Conservation (phyloP, 148 eudicot genomes). For the Drosera capensis region DNA sequence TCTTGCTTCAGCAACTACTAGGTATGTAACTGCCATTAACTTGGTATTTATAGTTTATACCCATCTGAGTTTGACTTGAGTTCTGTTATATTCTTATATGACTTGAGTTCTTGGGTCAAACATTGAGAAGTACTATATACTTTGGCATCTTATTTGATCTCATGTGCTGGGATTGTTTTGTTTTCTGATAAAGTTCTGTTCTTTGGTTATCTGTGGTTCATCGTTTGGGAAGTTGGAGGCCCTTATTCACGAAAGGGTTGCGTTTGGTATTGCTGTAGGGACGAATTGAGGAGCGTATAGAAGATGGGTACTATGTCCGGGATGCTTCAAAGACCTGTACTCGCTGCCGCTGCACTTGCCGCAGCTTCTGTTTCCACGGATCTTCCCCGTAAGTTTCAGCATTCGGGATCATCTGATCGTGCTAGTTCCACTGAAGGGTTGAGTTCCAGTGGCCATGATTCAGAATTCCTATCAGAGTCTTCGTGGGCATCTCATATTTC, state of each 20-base stretch:
- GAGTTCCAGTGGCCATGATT: slow-evolving; percentile 11
- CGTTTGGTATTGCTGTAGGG: slow-evolving; percentile 15
- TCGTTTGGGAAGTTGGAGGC: slow-evolving; percentile 1
- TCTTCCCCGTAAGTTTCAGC: slow-evolving; percentile 40
- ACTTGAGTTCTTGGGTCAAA: too few species aligned
- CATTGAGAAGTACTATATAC: too few species aligned
- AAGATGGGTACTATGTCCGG: slow-evolving; percentile 67
- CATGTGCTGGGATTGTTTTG: too few species aligned
- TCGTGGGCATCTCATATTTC: slow-evolving; percentile 66
- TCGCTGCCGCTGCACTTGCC: slow-evolving; percentile 80
- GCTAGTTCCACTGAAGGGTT: slow-evolving; percentile 21
- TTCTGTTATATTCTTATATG: too few species aligned
- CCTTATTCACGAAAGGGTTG: not conserved
- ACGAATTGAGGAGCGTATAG: slow-evolving; percentile 14
- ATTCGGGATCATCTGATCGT: slow-evolving; percentile 11
- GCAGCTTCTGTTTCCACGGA: slow-evolving; percentile 72
- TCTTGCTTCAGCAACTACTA: not conserved
- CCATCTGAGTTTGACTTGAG: slow-evolving; percentile 4
- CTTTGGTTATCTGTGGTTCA: not conserved
- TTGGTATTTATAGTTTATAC: slow-evolving; percentile 1
- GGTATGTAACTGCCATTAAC: slow-evolving; percentile 9
- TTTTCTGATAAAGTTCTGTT: too few species aligned
- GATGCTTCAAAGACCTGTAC: slow-evolving; percentile 53
- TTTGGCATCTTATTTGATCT: too few species aligned
- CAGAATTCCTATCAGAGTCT: slow-evolving; percentile 16